Base-by-base conservation (phyloP, 1,284 basidiomycete species). In the Leccinum fuscescens region DNA sequence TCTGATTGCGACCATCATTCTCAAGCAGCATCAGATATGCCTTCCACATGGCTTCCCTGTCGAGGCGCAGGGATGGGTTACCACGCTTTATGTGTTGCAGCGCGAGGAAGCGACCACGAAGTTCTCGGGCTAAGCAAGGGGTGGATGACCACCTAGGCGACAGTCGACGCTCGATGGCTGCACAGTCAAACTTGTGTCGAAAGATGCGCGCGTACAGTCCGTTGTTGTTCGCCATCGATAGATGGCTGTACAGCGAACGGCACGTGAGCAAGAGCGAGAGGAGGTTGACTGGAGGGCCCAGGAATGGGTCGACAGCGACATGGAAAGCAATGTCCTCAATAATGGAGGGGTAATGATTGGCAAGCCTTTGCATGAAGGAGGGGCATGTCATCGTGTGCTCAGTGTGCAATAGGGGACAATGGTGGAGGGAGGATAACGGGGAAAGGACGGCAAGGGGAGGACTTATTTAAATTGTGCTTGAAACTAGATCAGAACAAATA, bases 21-120 rank as follows among this genome's bases (percentile, higher is more conserved):
- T 92, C 90, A 8, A 82, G 73, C 61, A 89, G 68, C 85, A 92
- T 88, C 61, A 90, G 65, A 68, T 86, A 89, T 0, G 82, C 79
- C 15, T 79, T 82, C 86, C 88, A 90, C 15, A 82, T 69, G 57
- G 80, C 78, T 39, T 78, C 74, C 39, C 66, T 50, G 44, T 72
- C 61, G 17, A 70, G 65, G n/a, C 62, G 56, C 24, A 57, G 31
- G 54, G 63, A 63, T 2, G 58, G 64, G 20, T 20, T 60, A 8
- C 69, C 70, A 6, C 55, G 61, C 54, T 74, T 75, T 56, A 82
- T 76, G 52, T 79, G 74, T 55, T 70, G 69, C 29, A 82, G 62
- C 3, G 72, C 72, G 29, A 58, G 49, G 61, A 75, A 78, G 37
- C 80, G 75, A 59, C 74, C 75, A 39, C 73, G 69, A 53, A 82